Conservation (phyloP, 148 eudicot species). For the Rhododendron vialii region DNA sequence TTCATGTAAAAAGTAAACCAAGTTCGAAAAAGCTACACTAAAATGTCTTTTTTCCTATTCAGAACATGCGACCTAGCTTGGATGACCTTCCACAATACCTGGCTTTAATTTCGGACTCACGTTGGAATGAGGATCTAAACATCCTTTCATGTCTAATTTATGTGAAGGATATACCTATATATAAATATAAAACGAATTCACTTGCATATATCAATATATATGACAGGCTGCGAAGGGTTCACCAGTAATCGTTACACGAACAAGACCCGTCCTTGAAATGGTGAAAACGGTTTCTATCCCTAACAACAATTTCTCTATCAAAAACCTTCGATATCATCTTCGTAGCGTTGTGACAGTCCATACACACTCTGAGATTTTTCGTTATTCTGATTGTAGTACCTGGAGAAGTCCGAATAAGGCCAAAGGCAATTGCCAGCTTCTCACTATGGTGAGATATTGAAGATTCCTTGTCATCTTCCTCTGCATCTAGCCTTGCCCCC, state of each 20-base stretch:
- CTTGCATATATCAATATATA: background rate
- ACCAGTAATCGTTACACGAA: slow-evolving; percentile 42
- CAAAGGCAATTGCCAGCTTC: slow-evolving; percentile 43
- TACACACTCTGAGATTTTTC: slow-evolving; percentile 37
- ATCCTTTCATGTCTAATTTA: background rate
- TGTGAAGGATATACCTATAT: background rate
- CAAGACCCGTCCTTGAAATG: slow-evolving; percentile 41
- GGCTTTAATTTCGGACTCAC: slow-evolving; percentile 59
- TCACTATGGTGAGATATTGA: slow-evolving; percentile 42
- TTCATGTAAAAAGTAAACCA: too few species aligned
- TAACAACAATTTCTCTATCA: slow-evolving; percentile 30
- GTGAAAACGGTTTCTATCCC: slow-evolving; percentile 38
- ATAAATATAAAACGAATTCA: too few species aligned
- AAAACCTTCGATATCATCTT: slow-evolving; percentile 32
- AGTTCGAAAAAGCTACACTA: too few species aligned
- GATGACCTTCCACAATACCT: slow-evolving; percentile 76
- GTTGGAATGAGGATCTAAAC: slow-evolving; percentile 86
- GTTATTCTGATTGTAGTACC: slow-evolving; percentile 29
- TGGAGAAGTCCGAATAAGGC: slow-evolving; percentile 29
- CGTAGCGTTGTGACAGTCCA: slow-evolving; percentile 38
- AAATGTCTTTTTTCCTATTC: slow-evolving; percentile 5
- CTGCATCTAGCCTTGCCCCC: slow-evolving; percentile 37
- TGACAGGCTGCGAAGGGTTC: background rate
- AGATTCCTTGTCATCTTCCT: slow-evolving; percentile 33
- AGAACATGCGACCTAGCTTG: slow-evolving; percentile 82